Conservation (phyloP, 345 rosid species). For the Bruguiera sexangula region DNA sequence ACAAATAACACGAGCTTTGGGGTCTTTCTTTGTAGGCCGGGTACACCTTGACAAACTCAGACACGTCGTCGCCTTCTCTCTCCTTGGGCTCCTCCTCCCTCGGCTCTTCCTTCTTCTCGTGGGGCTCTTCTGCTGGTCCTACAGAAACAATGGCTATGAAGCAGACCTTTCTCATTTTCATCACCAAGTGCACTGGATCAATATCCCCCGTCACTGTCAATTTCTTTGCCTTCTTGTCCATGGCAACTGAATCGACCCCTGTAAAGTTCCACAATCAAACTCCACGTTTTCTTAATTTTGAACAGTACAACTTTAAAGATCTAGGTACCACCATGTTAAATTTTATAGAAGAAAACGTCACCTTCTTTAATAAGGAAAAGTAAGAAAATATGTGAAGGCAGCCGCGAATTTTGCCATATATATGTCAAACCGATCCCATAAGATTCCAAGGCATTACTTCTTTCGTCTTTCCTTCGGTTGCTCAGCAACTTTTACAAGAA, state of each 20-base stretch:
- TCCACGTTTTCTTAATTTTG: too few species aligned
- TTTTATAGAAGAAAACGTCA: too few species aligned
- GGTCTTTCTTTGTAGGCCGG: constrained; percentile 7
- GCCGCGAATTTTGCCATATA: too few species aligned
- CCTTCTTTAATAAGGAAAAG: background rate
- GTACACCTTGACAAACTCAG: constrained; percentile 23
- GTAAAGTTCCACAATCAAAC: background rate
- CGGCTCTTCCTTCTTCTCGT: constrained; percentile 52
- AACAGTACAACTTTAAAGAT: background rate
- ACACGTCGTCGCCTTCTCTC: constrained; percentile 5
- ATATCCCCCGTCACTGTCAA: constrained; percentile 53
- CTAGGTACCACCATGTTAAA: background rate
- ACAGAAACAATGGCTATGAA: constrained; percentile 44
- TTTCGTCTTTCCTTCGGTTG: too few species aligned
- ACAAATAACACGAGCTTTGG: too few species aligned
- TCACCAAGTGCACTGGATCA: constrained; percentile 39
- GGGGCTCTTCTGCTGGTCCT: constrained; percentile 57
- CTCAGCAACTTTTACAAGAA: background rate
- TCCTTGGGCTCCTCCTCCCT: constrained; percentile 28
- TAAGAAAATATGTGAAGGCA: too few species aligned
- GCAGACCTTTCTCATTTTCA: constrained; percentile 55
- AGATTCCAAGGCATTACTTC: too few species aligned
- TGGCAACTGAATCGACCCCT: constrained; percentile 51
- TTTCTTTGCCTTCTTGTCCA: constrained; percentile 60
- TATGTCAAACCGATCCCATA: too few species aligned